Evolutionary conservation across 2,329 filamentous ascomycete species (phyloP), one percentile per base, ranked within the genome.

Genomic region (Raffaelea deltoideospora): DNA sequence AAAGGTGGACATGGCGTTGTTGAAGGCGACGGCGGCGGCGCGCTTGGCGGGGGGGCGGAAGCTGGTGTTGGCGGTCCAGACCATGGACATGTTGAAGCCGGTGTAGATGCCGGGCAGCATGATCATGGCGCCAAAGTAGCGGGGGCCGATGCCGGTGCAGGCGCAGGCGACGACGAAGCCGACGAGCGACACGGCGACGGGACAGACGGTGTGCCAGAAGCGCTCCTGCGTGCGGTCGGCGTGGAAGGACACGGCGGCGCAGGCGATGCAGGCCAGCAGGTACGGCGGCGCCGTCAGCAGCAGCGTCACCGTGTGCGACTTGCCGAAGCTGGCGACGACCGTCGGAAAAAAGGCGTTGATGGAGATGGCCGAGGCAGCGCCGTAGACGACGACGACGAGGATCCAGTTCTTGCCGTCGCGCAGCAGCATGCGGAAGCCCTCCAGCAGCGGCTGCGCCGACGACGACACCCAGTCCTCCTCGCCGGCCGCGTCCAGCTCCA

Each of bases 21-120:
- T 83, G 43, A 79, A 75, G 1, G 80, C 82, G 5, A 88, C 53
- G 0, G 79, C 79, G 0, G 79, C 63, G 2, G 64, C 64, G 41
- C 79, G 69, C 59, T 86, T 86, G 3, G 80, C 75, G 0, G 80
- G 78, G 4, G 83, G 82, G 5, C 81, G 70, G 0, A 81, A 80
- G 35, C 88, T 65, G 1, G 76, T 79, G 50, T 81, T 83, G 32
- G 69, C 74, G 44, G 87, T 84, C 82, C 82, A 90, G 3, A 76
- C 69, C 4, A 83, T 59, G 2, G 67, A 65, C 1, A 82, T 76
- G 1, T 79, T 79, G 49, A 76, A 83, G 33, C 72, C 69, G 1
- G 69, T 67, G 48, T 80, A 81, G 3, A 42, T 36, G 28, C 38
- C 41, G 5, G 44, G 30, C 20, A 51, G 63, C 73, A 85, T 83